A percentile compares a stretch with the other conserved stretches of the same genome.
Evolutionary conservation across 495 filamentous ascomycete genomes (phyloP).

Genomic region (Cladorrhinum samala): DNA sequence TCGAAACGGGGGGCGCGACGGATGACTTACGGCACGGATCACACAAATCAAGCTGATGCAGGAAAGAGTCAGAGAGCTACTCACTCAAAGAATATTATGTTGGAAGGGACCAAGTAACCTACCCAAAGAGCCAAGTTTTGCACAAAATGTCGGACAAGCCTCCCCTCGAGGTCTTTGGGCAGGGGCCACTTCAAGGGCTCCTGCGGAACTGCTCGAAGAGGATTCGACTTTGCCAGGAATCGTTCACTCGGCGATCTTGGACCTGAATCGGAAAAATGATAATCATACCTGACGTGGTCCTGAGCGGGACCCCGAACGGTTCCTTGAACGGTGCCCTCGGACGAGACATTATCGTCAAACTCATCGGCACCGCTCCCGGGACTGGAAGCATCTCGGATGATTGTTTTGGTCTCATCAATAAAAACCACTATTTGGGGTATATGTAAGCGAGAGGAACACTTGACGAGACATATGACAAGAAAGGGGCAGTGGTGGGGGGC

Average conservation of each 20-base stretch:
- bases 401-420: slow-evolving; percentile 21
- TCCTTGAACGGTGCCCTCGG: neutral
- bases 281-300: too few species aligned
- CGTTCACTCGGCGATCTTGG: neutral
- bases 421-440: slow-evolving; percentile 20
- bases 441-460: too few species aligned
- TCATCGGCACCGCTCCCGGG: slow-evolving; percentile 17
- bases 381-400: slow-evolving; percentile 16
- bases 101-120: slow-evolving; percentile 17
- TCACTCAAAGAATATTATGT: too few species aligned
- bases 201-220: neutral
- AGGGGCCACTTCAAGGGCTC: slow-evolving; percentile 30
- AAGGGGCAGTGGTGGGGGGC: neutral
- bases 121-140: slow-evolving; percentile 46
- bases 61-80: too few species aligned
- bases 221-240: neutral
- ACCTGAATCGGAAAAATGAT: neutral
- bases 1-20: too few species aligned
- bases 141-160: slow-evolving; percentile 44
- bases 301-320: neutral
- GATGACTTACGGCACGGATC: slow-evolving; percentile 33
- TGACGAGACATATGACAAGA: neutral
- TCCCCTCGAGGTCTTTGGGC: slow-evolving; percentile 30
- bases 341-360: slow-evolving; percentile 2
- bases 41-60: slow-evolving; percentile 49